Evolutionary conservation across 352 stramenopile species (phyloP), one percentile per base, ranked within the genome.

Genomic region (Phytopythium chamaehyphon): DNA sequence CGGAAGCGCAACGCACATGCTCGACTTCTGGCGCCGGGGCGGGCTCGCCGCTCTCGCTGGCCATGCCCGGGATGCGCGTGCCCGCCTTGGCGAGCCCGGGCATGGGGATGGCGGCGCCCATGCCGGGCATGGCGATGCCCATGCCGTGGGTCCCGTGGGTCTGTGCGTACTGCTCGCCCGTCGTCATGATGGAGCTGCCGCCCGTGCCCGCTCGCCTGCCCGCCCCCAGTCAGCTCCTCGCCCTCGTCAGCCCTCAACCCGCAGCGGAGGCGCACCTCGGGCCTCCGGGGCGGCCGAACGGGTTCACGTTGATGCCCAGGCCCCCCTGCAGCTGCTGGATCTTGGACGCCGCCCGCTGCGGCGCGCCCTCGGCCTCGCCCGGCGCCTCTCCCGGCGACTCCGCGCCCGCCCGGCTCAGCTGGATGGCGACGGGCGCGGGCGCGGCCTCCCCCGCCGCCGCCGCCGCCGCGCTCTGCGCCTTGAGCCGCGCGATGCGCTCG

Each of bases 281-380:
- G 53, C 54, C 57, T 15, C 75, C 69, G 19, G 76, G 57, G 33
- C 80, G 72, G 39, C 61, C 64, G 48, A 94, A 94, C 6, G 81
- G 73, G 61, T 93, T 94, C 45, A 94, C 71, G 54, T 90, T 90
- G 55, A 94, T 88, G 4, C 76, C 84, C n/a, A 92, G 54, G 58
- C 63, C 92, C 6, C 82, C 82, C 60, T 94, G 82, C 8, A 94
- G 52, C 51, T 89, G 69, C 47, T 88, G 71, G 57, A 94, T 92
- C 47, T 78, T 73, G 55, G 71, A 69, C 31, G 72, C 71, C 47
- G 74, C 55, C 18, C 60, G 64, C 22, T 55, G 57, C 38, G 19
- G 6, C 21, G 11, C 14, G 33, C 55, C 47, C 18, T 66, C 59
- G 12, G 55, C 63, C 52, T 47, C 49, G 24, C 39, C 54, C 11